These are phyloP conservation scores for Carallia pectinifolia DNA, from an alignment of 345 rosid species.

Conservation along the genomic window DNA sequence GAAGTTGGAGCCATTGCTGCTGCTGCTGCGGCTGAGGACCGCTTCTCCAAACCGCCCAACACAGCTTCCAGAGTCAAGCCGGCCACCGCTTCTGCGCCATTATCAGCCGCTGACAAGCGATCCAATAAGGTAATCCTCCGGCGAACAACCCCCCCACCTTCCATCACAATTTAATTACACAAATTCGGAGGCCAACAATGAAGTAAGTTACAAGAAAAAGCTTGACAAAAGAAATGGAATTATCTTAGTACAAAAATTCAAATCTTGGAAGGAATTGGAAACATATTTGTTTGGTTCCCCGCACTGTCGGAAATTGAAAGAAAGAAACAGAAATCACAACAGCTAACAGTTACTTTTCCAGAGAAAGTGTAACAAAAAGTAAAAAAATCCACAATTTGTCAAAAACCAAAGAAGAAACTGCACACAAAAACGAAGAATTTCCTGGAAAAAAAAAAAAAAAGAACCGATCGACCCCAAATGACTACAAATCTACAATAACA, in stretches of 20 bases:
- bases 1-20: not conserved
- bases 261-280: not conserved
- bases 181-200: not conserved
- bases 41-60: not conserved
- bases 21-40: not conserved
- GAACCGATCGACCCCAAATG: not conserved
- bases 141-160: not conserved
- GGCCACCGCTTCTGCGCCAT: not conserved
- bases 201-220: not conserved
- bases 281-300: not conserved
- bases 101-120: slow-evolving; percentile 13
- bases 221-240: not conserved
- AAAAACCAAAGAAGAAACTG: too few species aligned
- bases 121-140: slow-evolving; percentile 13
- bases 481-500: not conserved
- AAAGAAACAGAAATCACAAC: too few species aligned
- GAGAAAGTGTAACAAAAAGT: too few species aligned
- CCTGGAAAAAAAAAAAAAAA: not conserved
- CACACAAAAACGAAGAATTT: not conserved
- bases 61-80: slow-evolving; percentile 7
- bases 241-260: not conserved
- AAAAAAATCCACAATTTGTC: too few species aligned
- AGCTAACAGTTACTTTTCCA: too few species aligned
- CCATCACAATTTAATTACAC: slow-evolving; percentile 5
- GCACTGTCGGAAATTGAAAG: too few species aligned